Conservation (phyloP, 139 green algal genomes). For the Chlamydomonas incerta region DNA sequence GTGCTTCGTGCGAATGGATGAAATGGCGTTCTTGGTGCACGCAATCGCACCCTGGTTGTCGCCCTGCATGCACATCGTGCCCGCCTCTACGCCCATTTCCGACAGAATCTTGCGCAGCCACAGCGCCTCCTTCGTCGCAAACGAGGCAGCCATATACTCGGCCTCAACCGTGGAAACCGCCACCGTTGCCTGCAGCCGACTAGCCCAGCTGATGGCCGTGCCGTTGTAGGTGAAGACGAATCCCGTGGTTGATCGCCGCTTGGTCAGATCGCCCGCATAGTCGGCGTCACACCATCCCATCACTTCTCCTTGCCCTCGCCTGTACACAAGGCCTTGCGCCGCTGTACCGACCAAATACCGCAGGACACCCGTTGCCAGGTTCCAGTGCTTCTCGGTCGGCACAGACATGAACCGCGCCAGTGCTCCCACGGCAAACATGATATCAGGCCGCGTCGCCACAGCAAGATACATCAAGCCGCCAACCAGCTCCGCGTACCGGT, state of each 20-base stretch:
- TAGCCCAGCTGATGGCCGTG: not conserved
- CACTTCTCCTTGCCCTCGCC: not conserved
- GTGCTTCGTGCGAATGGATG: not conserved
- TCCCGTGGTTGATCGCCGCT: constrained; percentile 32
- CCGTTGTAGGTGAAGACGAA: not conserved
- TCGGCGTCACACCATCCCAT: constrained; percentile 63
- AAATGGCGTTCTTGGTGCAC: constrained; percentile 33
- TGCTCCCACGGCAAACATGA: constrained; percentile 51
- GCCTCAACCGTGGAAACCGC: not conserved
- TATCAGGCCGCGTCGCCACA: constrained; percentile 53
- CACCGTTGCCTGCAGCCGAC: not conserved
- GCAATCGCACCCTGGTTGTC: constrained; percentile 60
- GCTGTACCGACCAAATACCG: constrained; percentile 46
- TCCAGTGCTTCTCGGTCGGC: constrained; percentile 44
- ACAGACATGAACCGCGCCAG: not conserved
- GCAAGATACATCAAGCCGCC: constrained; percentile 51
- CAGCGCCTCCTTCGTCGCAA: not conserved
- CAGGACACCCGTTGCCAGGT: constrained; percentile 38
- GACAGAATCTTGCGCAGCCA: not conserved
- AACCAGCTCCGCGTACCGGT: constrained; percentile 25
- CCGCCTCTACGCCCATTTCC: not conserved
- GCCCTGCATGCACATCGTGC: not conserved
- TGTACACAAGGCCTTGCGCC: constrained; percentile 30
- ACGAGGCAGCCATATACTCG: not conserved
- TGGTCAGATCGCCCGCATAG: constrained; percentile 52